Conservation (phyloP, 768 basidiomycete genomes). For the Mycena amicta region DNA sequence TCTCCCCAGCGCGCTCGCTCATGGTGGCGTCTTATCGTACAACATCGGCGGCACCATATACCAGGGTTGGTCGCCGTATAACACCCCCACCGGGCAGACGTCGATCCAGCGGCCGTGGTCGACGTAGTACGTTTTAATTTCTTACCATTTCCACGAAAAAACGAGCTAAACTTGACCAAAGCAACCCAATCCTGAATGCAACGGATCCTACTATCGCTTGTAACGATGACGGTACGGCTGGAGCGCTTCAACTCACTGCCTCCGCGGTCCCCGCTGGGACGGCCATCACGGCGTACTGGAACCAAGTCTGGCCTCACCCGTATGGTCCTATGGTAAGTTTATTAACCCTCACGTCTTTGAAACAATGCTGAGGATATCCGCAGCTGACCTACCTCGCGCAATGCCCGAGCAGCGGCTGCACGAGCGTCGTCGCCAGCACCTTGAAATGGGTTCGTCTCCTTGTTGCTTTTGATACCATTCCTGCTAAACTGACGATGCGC, state of each 20-base stretch:
- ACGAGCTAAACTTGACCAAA: slow-evolving; percentile 23
- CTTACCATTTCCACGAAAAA: no score
- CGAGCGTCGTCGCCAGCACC: slow-evolving; percentile 37
- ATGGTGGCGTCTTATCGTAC: slow-evolving; percentile 50
- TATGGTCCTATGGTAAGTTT: slow-evolving; percentile 44
- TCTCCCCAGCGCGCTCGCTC: slow-evolving; percentile 37
- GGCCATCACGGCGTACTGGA: slow-evolving; percentile 47
- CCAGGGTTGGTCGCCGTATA: slow-evolving; percentile 46
- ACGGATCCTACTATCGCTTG: slow-evolving; percentile 44
- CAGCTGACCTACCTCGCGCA: slow-evolving; percentile 49
- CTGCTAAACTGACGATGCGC: background rate
- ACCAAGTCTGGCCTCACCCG: slow-evolving; percentile 46
- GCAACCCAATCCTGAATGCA: slow-evolving; percentile 44
- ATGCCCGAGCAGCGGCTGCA: slow-evolving; percentile 47
- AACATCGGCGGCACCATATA: slow-evolving; percentile 41
- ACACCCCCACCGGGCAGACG: slow-evolving; percentile 44
- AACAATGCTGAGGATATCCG: background rate
- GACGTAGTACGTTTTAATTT: slow-evolving; percentile 36
- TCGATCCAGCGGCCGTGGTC: slow-evolving; percentile 47
- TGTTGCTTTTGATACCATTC: background rate
- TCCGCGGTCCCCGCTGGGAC: slow-evolving; percentile 43
- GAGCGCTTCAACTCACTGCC: slow-evolving; percentile 45
- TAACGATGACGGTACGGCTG: slow-evolving; percentile 46
- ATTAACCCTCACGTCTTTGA: background rate
- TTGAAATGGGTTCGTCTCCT: slow-evolving; percentile 43